phyloP scores from a whole-genome alignment of 192 early-diverging fungal species.

The Helicostylum pulchrum region DNA sequence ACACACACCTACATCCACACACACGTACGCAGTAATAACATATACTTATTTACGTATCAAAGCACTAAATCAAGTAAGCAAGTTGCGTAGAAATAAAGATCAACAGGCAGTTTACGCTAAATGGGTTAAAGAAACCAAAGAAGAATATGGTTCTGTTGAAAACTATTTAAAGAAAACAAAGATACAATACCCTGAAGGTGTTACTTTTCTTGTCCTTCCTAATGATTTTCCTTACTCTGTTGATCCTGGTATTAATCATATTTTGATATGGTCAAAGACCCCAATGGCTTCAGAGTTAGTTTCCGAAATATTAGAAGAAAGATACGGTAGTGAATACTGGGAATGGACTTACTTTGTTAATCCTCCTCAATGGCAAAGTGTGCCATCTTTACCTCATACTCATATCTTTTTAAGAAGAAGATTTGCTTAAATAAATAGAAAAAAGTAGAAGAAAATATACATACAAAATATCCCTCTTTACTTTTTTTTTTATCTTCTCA shows the following conservation, averaged over 20 bases:
- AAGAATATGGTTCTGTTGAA: constrained; percentile 16
- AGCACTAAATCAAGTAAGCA: constrained; percentile 15
- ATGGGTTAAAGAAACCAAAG: not conserved
- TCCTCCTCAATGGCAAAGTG: constrained; percentile 22
- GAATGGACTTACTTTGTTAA: constrained; percentile 28
- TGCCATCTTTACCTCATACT: constrained; percentile 17
- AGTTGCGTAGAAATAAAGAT: constrained; percentile 10
- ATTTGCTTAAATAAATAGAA: too few relatives aligned
- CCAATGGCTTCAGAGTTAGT: constrained; percentile 10
- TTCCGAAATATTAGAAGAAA: constrained; percentile 3
- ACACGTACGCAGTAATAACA: not conserved
- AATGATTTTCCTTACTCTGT: constrained; percentile 26
- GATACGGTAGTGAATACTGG: not conserved
- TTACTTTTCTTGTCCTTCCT: constrained; percentile 12
- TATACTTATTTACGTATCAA: not conserved
- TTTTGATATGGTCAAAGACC: constrained; percentile 22
- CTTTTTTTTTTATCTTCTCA: too few relatives aligned
- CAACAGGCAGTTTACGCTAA: constrained; percentile 5
- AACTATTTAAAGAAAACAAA: constrained; percentile 16
- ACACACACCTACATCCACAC: not conserved
- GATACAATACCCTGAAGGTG: constrained; percentile 7
- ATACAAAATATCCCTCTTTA: too few relatives aligned
- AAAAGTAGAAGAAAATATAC: too few relatives aligned
- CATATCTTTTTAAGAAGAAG: constrained; percentile 18
- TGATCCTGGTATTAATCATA: constrained; percentile 23